A percentile compares a stretch with the other conserved stretches of the same genome.
Conservation (phyloP, 179 eudicot genomes). For the Carnegiea gigantea region DNA sequence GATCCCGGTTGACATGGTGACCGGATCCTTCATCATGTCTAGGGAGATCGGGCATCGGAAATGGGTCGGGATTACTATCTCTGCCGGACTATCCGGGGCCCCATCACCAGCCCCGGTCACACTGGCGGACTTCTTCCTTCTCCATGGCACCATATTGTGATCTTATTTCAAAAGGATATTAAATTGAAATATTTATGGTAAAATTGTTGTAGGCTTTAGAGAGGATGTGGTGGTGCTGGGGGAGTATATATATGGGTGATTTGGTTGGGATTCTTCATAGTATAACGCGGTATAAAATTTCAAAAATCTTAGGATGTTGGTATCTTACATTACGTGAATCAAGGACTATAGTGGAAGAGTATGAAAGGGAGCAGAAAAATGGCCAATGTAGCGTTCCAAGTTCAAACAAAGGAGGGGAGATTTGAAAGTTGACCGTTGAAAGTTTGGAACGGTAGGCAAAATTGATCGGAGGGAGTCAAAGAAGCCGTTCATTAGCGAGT, state of each 20-base stretch:
- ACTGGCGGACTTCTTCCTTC: conserved; percentile 41
- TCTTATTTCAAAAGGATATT: no score
- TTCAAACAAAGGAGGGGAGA: conserved; percentile 28
- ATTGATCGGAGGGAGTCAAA: conserved; percentile 24
- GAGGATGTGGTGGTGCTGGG: not conserved
- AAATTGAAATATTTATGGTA: not conserved
- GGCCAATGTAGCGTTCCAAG: conserved; percentile 14
- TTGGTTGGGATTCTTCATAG: not conserved
- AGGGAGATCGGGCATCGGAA: conserved; percentile 86
- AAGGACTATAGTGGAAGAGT: not conserved
- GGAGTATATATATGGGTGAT: not conserved
- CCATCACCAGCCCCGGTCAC: not conserved
- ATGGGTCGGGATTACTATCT: conserved; percentile 51
- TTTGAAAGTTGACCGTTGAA: conserved; percentile 43
- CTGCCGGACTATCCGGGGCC: conserved; percentile 15
- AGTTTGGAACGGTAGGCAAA: conserved; percentile 28
- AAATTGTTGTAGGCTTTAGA: not conserved
- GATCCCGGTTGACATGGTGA: conserved; percentile 77
- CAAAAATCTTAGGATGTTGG: conserved; percentile 11
- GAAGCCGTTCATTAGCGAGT: conserved; percentile 23
- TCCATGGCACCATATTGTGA: conserved; percentile 59
- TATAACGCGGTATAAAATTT: not conserved
- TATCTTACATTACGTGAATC: not conserved
- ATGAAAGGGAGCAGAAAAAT: not conserved
- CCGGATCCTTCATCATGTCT: conserved; percentile 92